Conservation (phyloP, 202 grass and related monocot species). For the Carex sylvatica region DNA sequence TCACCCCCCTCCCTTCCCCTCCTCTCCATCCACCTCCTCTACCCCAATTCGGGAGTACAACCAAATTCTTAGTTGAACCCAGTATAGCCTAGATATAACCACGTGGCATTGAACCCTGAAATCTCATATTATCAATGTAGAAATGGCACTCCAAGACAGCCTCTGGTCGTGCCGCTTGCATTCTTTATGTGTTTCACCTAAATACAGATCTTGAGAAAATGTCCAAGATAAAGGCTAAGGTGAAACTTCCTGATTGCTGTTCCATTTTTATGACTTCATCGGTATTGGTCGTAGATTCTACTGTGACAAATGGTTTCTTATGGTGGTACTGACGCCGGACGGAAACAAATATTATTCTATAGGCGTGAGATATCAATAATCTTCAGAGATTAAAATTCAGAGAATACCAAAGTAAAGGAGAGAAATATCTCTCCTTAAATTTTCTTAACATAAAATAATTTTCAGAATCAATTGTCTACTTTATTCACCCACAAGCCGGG, state of each 20-base stretch:
- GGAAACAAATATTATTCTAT: no score
- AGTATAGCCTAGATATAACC: no score
- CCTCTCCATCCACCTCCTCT: no score
- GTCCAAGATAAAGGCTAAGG: constrained; percentile 94
- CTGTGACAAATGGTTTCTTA: neutral
- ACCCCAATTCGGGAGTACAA: no score
- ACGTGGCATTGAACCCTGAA: neutral
- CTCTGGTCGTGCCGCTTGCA: constrained; percentile 79
- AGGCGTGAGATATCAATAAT: no score
- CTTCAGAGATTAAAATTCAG: no score
- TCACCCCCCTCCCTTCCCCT: no score
- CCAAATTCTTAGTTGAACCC: neutral
- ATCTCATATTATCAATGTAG: constrained; percentile 27
- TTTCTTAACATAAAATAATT: no score
- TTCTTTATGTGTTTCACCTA: constrained; percentile 92
- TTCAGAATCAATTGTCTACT: no score
- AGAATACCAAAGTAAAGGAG: no score
- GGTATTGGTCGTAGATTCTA: neutral
- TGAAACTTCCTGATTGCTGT: constrained; percentile 22
- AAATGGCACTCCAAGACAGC: constrained; percentile 91
- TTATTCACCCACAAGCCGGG: no score
- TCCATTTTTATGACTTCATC: neutral
- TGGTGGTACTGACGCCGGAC: neutral
- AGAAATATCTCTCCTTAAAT: no score
- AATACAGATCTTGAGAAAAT: constrained; percentile 92